Percentiles rank a stretch among this genome's conserved stretches.
These are phyloP conservation scores for Claviceps sp. DNA, from an alignment of 2,329 filamentous ascomycete genomes.

Conservation along the genomic window DNA sequence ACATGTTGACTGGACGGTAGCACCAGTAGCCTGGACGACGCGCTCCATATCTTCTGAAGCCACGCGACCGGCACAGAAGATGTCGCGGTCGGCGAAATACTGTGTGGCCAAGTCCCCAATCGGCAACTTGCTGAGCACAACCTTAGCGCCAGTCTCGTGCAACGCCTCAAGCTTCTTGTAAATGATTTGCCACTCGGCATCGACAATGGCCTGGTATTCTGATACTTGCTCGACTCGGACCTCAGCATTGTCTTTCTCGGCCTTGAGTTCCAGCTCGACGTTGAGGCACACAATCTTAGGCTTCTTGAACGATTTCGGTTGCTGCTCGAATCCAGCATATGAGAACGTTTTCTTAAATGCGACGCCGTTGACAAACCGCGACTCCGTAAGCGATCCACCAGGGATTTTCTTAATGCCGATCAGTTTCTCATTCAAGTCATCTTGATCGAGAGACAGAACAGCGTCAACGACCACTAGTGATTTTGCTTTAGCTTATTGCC, in stretches of 20 bases:
- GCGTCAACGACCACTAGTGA: slow-evolving; percentile 86
- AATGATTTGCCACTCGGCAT: slow-evolving; percentile 99
- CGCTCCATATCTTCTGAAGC: slow-evolving; percentile 87
- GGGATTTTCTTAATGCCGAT: slow-evolving; percentile 98
- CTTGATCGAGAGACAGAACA: slow-evolving; percentile 87
- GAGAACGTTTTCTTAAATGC: slow-evolving; percentile 99
- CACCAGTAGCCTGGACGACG: slow-evolving; percentile 87
- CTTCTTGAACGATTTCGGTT: slow-evolving; percentile 87
- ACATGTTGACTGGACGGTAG: slow-evolving; percentile 87
- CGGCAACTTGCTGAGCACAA: slow-evolving; percentile 90
- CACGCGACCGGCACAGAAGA: slow-evolving; percentile 96
- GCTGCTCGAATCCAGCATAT: slow-evolving; percentile 97
- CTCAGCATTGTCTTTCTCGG: slow-evolving; percentile 98
- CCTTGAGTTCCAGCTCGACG: slow-evolving; percentile 95
- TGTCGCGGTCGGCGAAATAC: slow-evolving; percentile 92
- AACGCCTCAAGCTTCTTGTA: slow-evolving; percentile 97
- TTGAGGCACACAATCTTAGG: slow-evolving; percentile 97
- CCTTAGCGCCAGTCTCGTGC: slow-evolving; percentile 88
- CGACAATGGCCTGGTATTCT: slow-evolving; percentile 98
- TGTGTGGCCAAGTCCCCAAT: slow-evolving; percentile 97
- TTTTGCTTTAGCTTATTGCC: slow-evolving; percentile 14
- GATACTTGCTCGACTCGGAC: slow-evolving; percentile 96
- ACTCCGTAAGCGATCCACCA: slow-evolving; percentile 89
- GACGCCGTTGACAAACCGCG: slow-evolving; percentile 92
- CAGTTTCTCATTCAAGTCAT: slow-evolving; percentile 93